phyloP scores from a whole-genome alignment of 140 eudicot genomes.

The Oenanthe javanica region DNA sequence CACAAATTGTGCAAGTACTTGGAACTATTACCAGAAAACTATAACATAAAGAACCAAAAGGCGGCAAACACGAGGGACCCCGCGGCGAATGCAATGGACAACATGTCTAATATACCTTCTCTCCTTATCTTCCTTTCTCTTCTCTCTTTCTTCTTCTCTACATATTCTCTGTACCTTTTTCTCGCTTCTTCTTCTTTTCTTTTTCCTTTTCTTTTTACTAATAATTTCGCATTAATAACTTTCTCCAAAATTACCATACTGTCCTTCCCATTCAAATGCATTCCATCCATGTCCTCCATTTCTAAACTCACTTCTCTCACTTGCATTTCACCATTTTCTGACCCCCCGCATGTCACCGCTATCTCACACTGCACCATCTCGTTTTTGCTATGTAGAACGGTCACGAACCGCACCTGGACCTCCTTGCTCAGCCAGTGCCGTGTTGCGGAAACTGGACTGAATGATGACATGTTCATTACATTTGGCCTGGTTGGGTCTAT shows the following conservation, averaged over 20 bases:
- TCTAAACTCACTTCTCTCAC: slow-evolving; percentile 63
- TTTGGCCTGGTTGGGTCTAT: slow-evolving; percentile 43
- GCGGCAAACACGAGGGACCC: slow-evolving; percentile 43
- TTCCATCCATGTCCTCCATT: slow-evolving; percentile 85
- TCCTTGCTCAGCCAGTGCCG: slow-evolving; percentile 86
- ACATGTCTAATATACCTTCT: slow-evolving; percentile 51
- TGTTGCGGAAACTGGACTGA: slow-evolving; percentile 54
- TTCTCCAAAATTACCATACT: slow-evolving; percentile 65
- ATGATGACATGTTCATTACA: slow-evolving; percentile 61
- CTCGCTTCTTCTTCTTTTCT: slow-evolving; percentile 35
- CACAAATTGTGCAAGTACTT: no score
- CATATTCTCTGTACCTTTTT: slow-evolving; percentile 33
- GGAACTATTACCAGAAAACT: background rate
- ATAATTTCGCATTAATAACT: slow-evolving; percentile 47
- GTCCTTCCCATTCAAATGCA: slow-evolving; percentile 65
- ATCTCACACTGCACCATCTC: slow-evolving; percentile 44
- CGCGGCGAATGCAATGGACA: slow-evolving; percentile 40
- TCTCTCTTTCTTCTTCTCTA: slow-evolving; percentile 49
- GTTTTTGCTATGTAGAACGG: slow-evolving; percentile 27
- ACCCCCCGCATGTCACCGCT: slow-evolving; percentile 54
- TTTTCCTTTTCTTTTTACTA: slow-evolving; percentile 18
- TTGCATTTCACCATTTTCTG: slow-evolving; percentile 59
- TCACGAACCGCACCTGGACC: slow-evolving; percentile 45
- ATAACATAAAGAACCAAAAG: slow-evolving; percentile 30
- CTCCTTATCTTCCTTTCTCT: slow-evolving; percentile 50